Evolutionary conservation across 257 asterid genomes (phyloP).

Genomic region (Verbena officinalis): DNA sequence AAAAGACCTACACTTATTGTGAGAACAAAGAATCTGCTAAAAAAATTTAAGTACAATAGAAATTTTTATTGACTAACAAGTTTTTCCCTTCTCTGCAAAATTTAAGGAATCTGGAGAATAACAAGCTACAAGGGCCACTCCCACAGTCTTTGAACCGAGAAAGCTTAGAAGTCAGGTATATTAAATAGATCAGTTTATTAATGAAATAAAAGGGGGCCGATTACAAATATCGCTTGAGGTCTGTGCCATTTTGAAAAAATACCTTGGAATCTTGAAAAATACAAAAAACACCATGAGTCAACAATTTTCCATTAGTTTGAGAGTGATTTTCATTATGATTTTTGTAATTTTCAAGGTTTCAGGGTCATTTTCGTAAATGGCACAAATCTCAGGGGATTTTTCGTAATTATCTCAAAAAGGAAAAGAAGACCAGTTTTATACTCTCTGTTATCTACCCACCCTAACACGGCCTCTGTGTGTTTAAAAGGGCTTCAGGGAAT

Average conservation of each 20-base stretch:
- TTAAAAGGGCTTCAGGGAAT: conserved; percentile 80
- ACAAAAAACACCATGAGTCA: too few relatives aligned
- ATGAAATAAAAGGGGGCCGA: too few relatives aligned
- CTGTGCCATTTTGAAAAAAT: too few relatives aligned
- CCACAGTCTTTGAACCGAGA: conserved; percentile 77
- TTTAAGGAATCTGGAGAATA: conserved; percentile 80
- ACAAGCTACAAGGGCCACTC: conserved; percentile 88
- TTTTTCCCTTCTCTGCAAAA: conserved; percentile 2
- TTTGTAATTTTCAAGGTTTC: too few relatives aligned
- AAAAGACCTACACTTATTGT: conserved; percentile 75
- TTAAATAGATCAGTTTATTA: conserved; percentile 1
- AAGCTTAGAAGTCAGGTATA: conserved; percentile 79
- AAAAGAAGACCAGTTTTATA: background rate
- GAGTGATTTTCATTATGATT: too few relatives aligned
- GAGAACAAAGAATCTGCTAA: conserved; percentile 36
- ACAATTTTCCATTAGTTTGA: too few relatives aligned
- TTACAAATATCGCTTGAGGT: too few relatives aligned
- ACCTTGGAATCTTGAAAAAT: too few relatives aligned
- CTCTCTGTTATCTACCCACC: conserved; percentile 8
- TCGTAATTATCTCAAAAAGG: too few relatives aligned
- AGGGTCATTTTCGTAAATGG: too few relatives aligned
- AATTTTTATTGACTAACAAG: background rate
- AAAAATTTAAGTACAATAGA: background rate
- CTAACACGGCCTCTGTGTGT: background rate
- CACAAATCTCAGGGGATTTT: too few relatives aligned